Evolutionary conservation across 2,329 filamentous ascomycete genomes (phyloP).

Genomic region (Penicillium italicum): DNA sequence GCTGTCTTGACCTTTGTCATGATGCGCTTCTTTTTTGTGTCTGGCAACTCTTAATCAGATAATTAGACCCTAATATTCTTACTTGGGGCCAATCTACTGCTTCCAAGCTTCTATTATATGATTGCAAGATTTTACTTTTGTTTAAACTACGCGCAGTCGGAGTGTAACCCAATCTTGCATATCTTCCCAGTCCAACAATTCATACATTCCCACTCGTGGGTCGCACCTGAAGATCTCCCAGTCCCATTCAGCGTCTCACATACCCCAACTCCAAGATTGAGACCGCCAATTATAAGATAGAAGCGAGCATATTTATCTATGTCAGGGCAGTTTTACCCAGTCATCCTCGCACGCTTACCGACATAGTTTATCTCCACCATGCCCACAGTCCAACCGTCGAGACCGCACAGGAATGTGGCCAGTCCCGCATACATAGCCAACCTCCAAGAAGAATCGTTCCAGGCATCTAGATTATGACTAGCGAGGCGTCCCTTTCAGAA

Average conservation of each 20-base stretch:
- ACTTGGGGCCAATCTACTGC: not conserved
- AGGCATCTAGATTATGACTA: slow-evolving; percentile 50
- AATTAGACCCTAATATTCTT: not conserved
- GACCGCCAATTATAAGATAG: slow-evolving; percentile 50
- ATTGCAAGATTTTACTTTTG: too few relatives aligned
- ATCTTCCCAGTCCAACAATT: too few relatives aligned
- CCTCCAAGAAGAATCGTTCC: slow-evolving; percentile 45
- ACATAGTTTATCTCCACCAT: slow-evolving; percentile 59
- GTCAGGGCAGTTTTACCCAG: slow-evolving; percentile 48
- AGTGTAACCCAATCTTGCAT: too few relatives aligned
- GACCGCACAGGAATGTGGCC: slow-evolving; percentile 45
- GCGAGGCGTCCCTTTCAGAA: slow-evolving; percentile 44
- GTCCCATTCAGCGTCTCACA: too few relatives aligned
- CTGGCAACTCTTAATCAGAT: slow-evolving; percentile 10
- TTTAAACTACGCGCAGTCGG: too few relatives aligned
- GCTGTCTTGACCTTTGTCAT: slow-evolving; percentile 2
- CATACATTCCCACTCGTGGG: not conserved
- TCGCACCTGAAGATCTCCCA: not conserved
- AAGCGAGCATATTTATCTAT: slow-evolving; percentile 52
- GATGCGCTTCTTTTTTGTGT: slow-evolving; percentile 1
- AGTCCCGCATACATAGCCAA: slow-evolving; percentile 46
- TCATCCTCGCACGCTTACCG: slow-evolving; percentile 45
- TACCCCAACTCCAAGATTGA: slow-evolving; percentile 50
- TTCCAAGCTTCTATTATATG: too few relatives aligned
- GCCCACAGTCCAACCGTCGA: slow-evolving; percentile 53